These are phyloP conservation scores for Pulveroboletus sp. DNA, from an alignment of 768 basidiomycete genomes.

Conservation along the genomic window DNA sequence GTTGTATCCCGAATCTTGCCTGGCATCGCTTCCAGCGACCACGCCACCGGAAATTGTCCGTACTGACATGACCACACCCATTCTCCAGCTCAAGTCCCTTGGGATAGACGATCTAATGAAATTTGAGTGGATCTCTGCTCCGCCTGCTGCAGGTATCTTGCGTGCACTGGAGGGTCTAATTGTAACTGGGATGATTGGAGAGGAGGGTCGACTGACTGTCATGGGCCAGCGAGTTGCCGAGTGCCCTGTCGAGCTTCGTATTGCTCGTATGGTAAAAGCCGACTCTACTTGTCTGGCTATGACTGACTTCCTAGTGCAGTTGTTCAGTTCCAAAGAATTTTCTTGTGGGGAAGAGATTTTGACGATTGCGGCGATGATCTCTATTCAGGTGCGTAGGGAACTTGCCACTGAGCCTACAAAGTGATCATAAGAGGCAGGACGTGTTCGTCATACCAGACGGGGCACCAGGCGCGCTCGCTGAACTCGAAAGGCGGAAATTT, in stretches of 20 bases:
- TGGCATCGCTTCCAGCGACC: slow-evolving; percentile 56
- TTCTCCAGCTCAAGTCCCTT: slow-evolving; percentile 90
- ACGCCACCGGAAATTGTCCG: slow-evolving; percentile 90
- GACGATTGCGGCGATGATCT: slow-evolving; percentile 93
- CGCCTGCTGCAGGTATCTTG: slow-evolving; percentile 80
- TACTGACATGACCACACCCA: slow-evolving; percentile 85
- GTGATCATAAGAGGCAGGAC: slow-evolving; percentile 47
- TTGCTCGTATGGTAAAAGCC: slow-evolving; percentile 83
- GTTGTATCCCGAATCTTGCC: slow-evolving; percentile 67
- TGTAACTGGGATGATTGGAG: slow-evolving; percentile 77
- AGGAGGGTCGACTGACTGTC: slow-evolving; percentile 69
- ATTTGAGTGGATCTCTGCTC: slow-evolving; percentile 91
- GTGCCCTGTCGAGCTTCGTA: slow-evolving; percentile 86
- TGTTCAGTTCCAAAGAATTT: slow-evolving; percentile 81
- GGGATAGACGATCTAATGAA: slow-evolving; percentile 95
- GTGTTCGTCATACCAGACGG: slow-evolving; percentile 88
- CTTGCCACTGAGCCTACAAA: not conserved
- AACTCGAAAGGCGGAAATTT: slow-evolving; percentile 92
- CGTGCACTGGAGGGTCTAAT: slow-evolving; percentile 82
- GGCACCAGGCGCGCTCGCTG: slow-evolving; percentile 77
- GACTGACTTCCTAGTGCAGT: slow-evolving; percentile 38
- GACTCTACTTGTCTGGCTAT: not conserved
- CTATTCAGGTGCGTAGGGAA: slow-evolving; percentile 64
- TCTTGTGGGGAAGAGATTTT: slow-evolving; percentile 93
- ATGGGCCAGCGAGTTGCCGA: slow-evolving; percentile 88